Evolutionary conservation across 2,329 filamentous ascomycete genomes (phyloP), one percentile per base, ranked within the genome.

Genomic region (Ploettnerulaceae sp.): DNA sequence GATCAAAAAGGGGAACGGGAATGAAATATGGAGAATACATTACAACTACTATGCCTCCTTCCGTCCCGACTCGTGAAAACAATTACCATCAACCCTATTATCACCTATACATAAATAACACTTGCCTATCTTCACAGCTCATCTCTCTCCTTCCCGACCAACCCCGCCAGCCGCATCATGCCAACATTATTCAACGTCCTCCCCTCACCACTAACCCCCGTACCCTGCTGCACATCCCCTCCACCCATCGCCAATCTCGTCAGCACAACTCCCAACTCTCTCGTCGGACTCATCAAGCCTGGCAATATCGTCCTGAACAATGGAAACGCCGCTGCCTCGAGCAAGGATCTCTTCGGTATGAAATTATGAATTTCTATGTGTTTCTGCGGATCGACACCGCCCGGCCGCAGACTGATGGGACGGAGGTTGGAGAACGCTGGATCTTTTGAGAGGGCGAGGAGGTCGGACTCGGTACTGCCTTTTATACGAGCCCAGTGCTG

Each of bases 401-500:
- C 77, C 0, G 84, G 81, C 0, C 85, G 72, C 5, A 82, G 67
- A 8, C 73, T 77, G 55, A 76, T 75, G 1, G 76, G 70, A 22
- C 68, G 71, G 45, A 88, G 70, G 5, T 66, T 62, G 0, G 71
- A 66, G 34, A 69, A 69, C 4, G 60, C 57, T 2, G 64, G 63
- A 2, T 45, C 48, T 22, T 67, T 65, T 11, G 66, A 61, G 11
- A 87, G 63, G 0, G 72, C 69, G 1, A 82, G 70, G 1, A 90
- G 71, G 1, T 69, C 64, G 1, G 69, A 54, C 64, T 90, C 86
- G 0, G 77, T 75, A 60, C 79, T 71, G 9, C 85, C 86, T 63
- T 90, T 89, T 45, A 85, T 71, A 9, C 73, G 69, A 1, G 71
- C 81, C 57, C 78, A 89, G 34, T 77, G 65, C 14, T 73, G 63